phyloP scores from a whole-genome alignment of 441 rosid species.

The Euphorbia celastroides region DNA sequence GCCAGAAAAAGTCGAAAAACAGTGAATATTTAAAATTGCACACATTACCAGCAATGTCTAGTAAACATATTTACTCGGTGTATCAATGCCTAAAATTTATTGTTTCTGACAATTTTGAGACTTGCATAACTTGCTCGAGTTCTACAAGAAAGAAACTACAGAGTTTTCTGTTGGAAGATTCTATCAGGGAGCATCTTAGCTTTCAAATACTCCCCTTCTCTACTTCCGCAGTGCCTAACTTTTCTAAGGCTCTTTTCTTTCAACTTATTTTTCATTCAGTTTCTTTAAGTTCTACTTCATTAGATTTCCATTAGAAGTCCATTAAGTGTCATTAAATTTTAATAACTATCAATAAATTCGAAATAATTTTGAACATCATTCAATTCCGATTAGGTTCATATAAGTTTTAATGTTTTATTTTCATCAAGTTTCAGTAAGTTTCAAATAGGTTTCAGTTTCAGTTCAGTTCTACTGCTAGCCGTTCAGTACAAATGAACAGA shows the following conservation, averaged over 20 bases:
- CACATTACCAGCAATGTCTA: not conserved
- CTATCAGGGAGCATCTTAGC: conserved; percentile 86
- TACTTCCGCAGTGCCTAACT: conserved; percentile 50
- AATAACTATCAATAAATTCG: no score
- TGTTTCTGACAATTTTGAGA: conserved; percentile 65
- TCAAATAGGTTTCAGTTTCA: no score
- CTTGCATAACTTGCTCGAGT: conserved; percentile 57
- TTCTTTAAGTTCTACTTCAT: no score
- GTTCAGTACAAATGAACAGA: no score
- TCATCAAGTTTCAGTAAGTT: no score
- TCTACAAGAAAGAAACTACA: conserved; percentile 84
- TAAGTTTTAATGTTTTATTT: no score
- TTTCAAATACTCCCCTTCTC: conserved; percentile 85
- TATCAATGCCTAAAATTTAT: not conserved
- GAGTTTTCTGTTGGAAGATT: conserved; percentile 80
- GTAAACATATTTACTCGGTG: not conserved
- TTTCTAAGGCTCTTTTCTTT: not conserved
- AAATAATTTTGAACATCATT: no score
- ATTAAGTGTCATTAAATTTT: no score
- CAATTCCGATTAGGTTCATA: no score
- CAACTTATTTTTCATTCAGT: no score
- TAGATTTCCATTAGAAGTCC: no score
- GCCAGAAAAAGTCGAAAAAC: conserved; percentile 16
- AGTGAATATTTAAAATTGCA: not conserved
- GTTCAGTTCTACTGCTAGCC: no score